These are phyloP conservation scores for Claviceps sorghi DNA, from an alignment of 2,329 filamentous ascomycete species.

Conservation along the genomic window DNA sequence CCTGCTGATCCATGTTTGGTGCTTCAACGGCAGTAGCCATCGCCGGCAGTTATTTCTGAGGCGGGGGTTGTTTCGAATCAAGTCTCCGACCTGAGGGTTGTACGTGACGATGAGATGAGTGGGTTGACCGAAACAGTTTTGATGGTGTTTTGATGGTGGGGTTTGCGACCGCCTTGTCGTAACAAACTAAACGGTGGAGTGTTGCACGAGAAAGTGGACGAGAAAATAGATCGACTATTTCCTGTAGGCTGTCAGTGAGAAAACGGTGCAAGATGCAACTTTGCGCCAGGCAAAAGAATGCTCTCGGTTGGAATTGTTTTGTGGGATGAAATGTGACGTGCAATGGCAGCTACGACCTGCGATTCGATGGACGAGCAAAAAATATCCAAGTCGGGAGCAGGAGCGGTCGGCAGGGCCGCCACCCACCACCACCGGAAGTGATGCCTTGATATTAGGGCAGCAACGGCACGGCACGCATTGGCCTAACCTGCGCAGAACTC, in stretches of 20 bases:
- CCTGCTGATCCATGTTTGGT: slow-evolving; percentile 35
- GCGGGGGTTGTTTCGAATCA: neutral
- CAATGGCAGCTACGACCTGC: slow-evolving; percentile 9
- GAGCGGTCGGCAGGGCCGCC: neutral
- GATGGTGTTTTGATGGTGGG: slow-evolving; percentile 5
- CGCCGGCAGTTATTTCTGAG: slow-evolving; percentile 7
- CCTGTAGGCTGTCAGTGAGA: slow-evolving; percentile 13
- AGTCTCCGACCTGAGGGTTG: slow-evolving; percentile 7
- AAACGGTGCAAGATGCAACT: slow-evolving; percentile 12
- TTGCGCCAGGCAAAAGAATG: slow-evolving; percentile 26
- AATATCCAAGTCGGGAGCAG: neutral
- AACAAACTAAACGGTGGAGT: neutral
- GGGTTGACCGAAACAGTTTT: slow-evolving; percentile 6
- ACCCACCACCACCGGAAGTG: neutral
- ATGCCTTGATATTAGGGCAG: neutral
- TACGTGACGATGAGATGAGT: slow-evolving; percentile 10
- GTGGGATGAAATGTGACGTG: slow-evolving; percentile 7
- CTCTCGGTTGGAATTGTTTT: slow-evolving; percentile 6
- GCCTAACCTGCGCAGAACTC: slow-evolving; percentile 1
- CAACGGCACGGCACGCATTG: neutral
- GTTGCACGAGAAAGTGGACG: slow-evolving; percentile 10
- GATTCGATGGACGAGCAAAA: neutral
- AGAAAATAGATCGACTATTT: slow-evolving; percentile 14
- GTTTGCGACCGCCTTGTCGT: neutral
- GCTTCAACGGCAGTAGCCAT: slow-evolving; percentile 24